phyloP scores from a whole-genome alignment of 192 early-diverging fungal genomes.

The Rhizophagus sp. region DNA sequence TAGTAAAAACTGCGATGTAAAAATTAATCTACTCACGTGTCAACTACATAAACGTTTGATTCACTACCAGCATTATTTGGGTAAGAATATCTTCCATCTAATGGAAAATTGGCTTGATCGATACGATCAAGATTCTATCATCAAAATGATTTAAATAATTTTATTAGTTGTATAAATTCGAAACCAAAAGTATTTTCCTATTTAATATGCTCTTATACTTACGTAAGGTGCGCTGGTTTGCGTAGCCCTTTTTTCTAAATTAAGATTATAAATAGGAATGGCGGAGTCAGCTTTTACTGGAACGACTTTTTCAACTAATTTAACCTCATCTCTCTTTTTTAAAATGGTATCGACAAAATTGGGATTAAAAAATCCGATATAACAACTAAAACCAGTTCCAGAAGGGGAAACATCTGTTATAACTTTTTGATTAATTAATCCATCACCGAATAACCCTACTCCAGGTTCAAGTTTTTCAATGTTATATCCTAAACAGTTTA shows the following conservation, averaged over 20 bases:
- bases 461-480: too few species aligned
- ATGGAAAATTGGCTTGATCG: slow-evolving; percentile 54
- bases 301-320: not conserved
- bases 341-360: too few species aligned
- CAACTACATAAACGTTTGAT: slow-evolving; percentile 64
- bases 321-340: not conserved
- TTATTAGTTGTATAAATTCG: too few species aligned
- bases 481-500: too few species aligned
- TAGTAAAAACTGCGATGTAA: not conserved
- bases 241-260: not conserved
- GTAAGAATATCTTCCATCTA: slow-evolving; percentile 51
- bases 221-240: not conserved
- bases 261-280: not conserved
- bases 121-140: slow-evolving; percentile 64
- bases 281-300: not conserved
- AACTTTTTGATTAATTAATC: too few species aligned
- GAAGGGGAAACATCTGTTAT: too few species aligned
- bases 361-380: too few species aligned
- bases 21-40: slow-evolving; percentile 50
- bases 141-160: not conserved
- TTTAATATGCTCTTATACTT: not conserved
- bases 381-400: too few species aligned
- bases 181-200: not conserved
- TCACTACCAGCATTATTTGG: slow-evolving; percentile 58
- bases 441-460: too few species aligned